A percentile compares a stretch with the other conserved stretches of the same genome.
These are phyloP conservation scores for Suillus sp. DNA, from an alignment of 768 basidiomycete species.

Conservation along the genomic window DNA sequence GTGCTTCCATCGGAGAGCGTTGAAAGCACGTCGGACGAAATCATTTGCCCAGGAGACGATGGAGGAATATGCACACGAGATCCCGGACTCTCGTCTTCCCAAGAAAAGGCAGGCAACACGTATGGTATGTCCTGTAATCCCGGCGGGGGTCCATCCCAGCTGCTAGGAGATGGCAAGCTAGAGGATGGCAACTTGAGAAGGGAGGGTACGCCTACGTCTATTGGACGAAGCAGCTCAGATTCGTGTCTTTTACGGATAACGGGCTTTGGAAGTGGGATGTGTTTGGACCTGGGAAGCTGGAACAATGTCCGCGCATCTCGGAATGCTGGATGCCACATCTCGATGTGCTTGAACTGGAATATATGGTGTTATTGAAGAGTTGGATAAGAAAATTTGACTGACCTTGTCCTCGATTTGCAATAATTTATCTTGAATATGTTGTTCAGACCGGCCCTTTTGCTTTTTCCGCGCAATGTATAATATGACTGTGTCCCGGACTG, in stretches of 20 bases:
- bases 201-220: neutral
- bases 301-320: neutral
- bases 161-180: neutral
- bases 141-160: neutral
- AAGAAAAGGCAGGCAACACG: neutral
- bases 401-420: neutral
- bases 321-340: neutral
- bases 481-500: neutral
- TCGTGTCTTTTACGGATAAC: neutral
- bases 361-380: neutral
- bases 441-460: slow-evolving; percentile 4
- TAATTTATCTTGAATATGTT: slow-evolving; percentile 3
- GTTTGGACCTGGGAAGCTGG: neutral
- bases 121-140: neutral
- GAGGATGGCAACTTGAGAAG: neutral
- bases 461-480: slow-evolving; percentile 3
- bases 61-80: neutral
- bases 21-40: neutral
- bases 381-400: neutral
- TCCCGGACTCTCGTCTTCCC: neutral
- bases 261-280: neutral
- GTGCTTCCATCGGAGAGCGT: neutral
- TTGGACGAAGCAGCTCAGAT: neutral
- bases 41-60: neutral
- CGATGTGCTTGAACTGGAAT: neutral